These are phyloP conservation scores for Microcyclosporella mali DNA, from an alignment of 2,329 filamentous ascomycete genomes.

Conservation along the genomic window DNA sequence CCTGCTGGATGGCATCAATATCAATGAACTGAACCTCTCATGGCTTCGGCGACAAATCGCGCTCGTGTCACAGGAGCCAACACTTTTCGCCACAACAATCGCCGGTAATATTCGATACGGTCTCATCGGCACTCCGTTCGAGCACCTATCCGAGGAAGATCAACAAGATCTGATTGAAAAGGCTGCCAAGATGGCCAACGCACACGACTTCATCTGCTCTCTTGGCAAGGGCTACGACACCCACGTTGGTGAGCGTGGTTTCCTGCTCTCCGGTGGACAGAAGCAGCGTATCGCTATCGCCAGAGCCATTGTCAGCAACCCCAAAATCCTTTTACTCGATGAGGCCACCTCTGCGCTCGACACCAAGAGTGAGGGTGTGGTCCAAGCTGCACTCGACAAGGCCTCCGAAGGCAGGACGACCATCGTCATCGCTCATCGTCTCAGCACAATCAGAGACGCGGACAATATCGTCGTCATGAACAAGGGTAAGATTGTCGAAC, in stretches of 20 bases:
- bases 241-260: conserved; percentile 90
- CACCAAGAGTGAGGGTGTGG: conserved; percentile 88
- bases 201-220: conserved; percentile 78
- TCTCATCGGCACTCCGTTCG: conserved; percentile 74
- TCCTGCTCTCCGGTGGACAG: conserved; percentile 87
- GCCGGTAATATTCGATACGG: conserved; percentile 86
- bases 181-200: conserved; percentile 85
- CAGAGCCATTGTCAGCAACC: conserved; percentile 80
- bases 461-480: conserved; percentile 96
- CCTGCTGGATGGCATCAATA: conserved; percentile 74
- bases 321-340: conserved; percentile 85
- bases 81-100: conserved; percentile 83
- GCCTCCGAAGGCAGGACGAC: conserved; percentile 84
- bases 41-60: conserved; percentile 92
- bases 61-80: conserved; percentile 87
- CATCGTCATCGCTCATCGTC: conserved; percentile 89
- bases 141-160: conserved; percentile 61
- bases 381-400: conserved; percentile 84
- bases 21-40: conserved; percentile 72
- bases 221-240: conserved; percentile 89
- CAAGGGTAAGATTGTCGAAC: conserved; percentile 78
- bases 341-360: conserved; percentile 93
- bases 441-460: conserved; percentile 89
- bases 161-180: conserved; percentile 66
- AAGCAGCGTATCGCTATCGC: conserved; percentile 93